phyloP scores from a whole-genome alignment of 179 eudicot genomes.

The Sideroxylon spinosum region DNA sequence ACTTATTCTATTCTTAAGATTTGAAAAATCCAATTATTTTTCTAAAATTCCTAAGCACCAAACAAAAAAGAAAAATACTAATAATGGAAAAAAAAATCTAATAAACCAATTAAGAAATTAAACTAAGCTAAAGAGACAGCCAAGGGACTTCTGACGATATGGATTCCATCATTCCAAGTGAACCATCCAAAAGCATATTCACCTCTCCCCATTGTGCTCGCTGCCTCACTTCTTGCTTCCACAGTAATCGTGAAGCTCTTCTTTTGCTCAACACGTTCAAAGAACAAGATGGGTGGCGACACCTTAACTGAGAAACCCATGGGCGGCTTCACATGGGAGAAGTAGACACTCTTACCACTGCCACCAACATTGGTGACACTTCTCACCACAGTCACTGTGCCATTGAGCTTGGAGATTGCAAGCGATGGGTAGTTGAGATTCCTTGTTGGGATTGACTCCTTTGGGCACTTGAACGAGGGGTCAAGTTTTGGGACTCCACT shows the following conservation, averaged over 20 bases:
- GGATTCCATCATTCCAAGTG: conserved; percentile 59
- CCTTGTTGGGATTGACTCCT: conserved; percentile 7
- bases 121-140: conserved; percentile 48
- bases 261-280: conserved; percentile 29
- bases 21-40: too few relatives aligned
- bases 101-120: not conserved
- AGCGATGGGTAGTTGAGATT: conserved; percentile 36
- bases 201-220: not conserved
- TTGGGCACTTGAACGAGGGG: conserved; percentile 30
- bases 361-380: conserved; percentile 37
- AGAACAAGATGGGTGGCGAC: conserved; percentile 29
- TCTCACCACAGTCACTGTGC: conserved; percentile 18
- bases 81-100: not conserved
- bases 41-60: not conserved
- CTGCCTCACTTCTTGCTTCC: conserved; percentile 8
- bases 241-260: conserved; percentile 33
- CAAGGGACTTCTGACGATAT: conserved; percentile 67
- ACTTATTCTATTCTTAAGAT: too few relatives aligned
- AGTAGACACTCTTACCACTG: conserved; percentile 19
- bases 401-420: conserved; percentile 30
- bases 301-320: conserved; percentile 29
- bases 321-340: conserved; percentile 26
- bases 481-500: conserved; percentile 16
- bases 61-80: not conserved
- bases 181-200: conserved; percentile 47